Conservation (phyloP, 202 grass and related monocot genomes). For the Saccharum hybrid region DNA sequence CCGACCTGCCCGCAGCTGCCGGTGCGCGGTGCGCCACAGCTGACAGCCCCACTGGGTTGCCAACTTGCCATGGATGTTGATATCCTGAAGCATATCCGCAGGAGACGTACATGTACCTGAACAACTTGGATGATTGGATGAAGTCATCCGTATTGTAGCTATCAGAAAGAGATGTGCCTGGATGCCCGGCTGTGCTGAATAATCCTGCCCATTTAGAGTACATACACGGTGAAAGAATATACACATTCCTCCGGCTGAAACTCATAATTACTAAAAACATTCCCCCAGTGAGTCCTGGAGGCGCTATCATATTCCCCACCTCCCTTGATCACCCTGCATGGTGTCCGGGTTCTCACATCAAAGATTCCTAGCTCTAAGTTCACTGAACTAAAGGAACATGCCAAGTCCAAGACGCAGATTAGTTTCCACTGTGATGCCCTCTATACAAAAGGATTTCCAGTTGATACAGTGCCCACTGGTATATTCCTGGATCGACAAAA, state of each 20-base stretch:
- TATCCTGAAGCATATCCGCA: background rate
- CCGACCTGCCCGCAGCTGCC: background rate
- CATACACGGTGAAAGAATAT: background rate
- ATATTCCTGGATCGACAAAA: constrained; percentile 63
- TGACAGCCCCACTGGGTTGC: background rate
- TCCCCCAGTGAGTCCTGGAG: background rate
- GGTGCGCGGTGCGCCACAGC: background rate
- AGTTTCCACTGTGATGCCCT: constrained; percentile 11
- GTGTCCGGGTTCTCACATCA: constrained; percentile 8
- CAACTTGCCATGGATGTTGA: background rate
- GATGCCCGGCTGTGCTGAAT: background rate
- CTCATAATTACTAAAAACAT: background rate
- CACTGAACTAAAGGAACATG: constrained; percentile 29
- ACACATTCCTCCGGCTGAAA: constrained; percentile 8
- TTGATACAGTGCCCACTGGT: constrained; percentile 41
- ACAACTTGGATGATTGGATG: constrained; percentile 8
- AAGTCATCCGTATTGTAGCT: background rate
- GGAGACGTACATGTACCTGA: background rate
- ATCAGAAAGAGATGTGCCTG: background rate
- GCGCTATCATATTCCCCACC: background rate
- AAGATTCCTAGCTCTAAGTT: constrained; percentile 1
- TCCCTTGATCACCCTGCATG: background rate
- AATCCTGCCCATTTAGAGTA: background rate
- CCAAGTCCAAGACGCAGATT: background rate
- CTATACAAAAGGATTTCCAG: constrained; percentile 84